Base-by-base conservation (phyloP, 2,329 filamentous ascomycete species). In the Pseudogymnoascus sp. region DNA sequence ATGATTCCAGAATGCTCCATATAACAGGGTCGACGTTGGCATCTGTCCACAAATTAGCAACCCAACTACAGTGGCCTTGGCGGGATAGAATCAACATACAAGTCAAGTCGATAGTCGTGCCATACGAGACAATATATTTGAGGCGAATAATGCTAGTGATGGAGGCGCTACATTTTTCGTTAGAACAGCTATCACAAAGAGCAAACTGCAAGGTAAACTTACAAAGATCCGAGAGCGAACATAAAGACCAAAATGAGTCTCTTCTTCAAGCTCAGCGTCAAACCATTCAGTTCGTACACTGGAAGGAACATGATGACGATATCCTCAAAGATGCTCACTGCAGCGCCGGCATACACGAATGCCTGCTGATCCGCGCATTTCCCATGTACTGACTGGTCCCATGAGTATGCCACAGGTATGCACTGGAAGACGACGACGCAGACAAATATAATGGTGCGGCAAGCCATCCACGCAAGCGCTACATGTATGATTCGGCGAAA, bases 321-420 rank as follows among this genome's bases (percentile, higher is more conserved):
- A 66, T 89, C 86, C n/a, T 86, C 87, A 59, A 84, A 82, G 65
- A 89, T 85, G 71, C 88, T 88, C 60, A 87, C 78, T 0, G 84
- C 85, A 1, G 86, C 83, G 1, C 84, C 87, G 7, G 83, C 84
- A 7, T 87, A 82, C 67, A 87, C 87, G 21, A 87, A 77, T 1
- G 83, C 85, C 63, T 86, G 78, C 58, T 87, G 83, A 69, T 87
- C 80, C 62, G 80, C 83, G 69, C 86, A 88, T 35, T 75, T 74
- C 4, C 66, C 60, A 21, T 18, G 13, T 1, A 64, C 39, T 12
- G 60, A 31, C 25, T 55, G 48, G 61, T 67, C 40, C 65, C 66
- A 68, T 29, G 65, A 63, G 36, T 42, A 48, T 65, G 65, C 31
- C n/a, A 69, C 58, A 7, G 66, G 67, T 6, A 18, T 62, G 40